Evolutionary conservation across 1,284 basidiomycete species (phyloP).

Genomic region (Mycena sp.): DNA sequence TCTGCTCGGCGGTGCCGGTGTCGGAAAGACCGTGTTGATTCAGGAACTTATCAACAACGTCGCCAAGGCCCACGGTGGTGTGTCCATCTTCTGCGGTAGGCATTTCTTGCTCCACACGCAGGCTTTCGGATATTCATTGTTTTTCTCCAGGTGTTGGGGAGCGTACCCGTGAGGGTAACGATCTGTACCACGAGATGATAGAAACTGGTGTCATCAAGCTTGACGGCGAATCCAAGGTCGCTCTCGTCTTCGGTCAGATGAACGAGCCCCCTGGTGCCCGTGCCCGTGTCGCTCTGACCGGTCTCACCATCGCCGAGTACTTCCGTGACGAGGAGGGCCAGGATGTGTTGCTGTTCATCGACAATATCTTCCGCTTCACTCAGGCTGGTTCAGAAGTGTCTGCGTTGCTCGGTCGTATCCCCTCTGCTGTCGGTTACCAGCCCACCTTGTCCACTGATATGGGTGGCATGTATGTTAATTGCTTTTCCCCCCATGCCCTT

Average conservation of each 20-base stretch:
- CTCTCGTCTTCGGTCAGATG: slow-evolving; percentile 99
- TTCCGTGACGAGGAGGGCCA: slow-evolving; percentile 99
- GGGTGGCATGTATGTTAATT: slow-evolving; percentile 93
- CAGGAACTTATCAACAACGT: slow-evolving; percentile 99
- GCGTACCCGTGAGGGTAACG: slow-evolving; percentile 99
- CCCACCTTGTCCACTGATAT: slow-evolving; percentile 99
- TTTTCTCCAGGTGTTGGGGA: slow-evolving; percentile 88
- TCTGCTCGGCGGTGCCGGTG: slow-evolving; percentile 99
- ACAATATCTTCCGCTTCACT: slow-evolving; percentile 99
- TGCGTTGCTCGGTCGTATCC: slow-evolving; percentile 99
- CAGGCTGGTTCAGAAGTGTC: slow-evolving; percentile 99
- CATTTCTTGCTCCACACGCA: background rate
- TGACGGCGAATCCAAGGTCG: slow-evolving; percentile 98
- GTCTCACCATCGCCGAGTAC: slow-evolving; percentile 99
- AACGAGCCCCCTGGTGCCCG: slow-evolving; percentile 99
- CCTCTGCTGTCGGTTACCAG: slow-evolving; percentile 99
- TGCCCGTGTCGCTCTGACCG: slow-evolving; percentile 99
- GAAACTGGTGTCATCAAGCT: slow-evolving; percentile 99
- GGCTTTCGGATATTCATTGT: slow-evolving; percentile 14
- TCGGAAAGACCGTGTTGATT: slow-evolving; percentile 99
- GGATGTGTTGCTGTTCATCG: slow-evolving; percentile 99
- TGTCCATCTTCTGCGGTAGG: slow-evolving; percentile 98
- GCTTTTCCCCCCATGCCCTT: background rate
- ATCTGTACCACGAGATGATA: slow-evolving; percentile 99
- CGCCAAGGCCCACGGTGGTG: slow-evolving; percentile 99